Evolutionary conservation across 768 basidiomycete species (phyloP), one percentile per base, ranked within the genome.

Genomic region (Lanmaoa pseudosensibilis): DNA sequence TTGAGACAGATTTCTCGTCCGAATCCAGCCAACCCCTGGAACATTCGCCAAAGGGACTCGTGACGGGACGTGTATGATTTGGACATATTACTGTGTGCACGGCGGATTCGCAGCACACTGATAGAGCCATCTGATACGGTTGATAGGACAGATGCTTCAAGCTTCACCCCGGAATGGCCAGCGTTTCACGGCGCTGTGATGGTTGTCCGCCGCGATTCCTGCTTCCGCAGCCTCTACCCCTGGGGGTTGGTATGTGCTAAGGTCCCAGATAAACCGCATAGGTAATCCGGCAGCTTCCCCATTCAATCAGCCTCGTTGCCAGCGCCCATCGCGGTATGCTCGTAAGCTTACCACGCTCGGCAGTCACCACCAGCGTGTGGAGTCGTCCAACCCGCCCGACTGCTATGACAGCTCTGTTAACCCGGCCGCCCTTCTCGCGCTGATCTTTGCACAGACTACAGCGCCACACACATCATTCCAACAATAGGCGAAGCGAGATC

Each of bases 71-170:
- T 49, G 40, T 39, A 43, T 47, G 36, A 56, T 34, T 45, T 46
- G 41, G 61, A 41, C 44, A 45, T 41, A 33, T 41, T 44, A 33
- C 49, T 58, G 45, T 54, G 45, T 11, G 38, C 36, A 41, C 39
- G 50, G 48, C 38, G 51, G 57, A 61, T 55, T 65, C 62, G 51
- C 62, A 60, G 37, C 36, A 37, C 4, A 23, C 46, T 57, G 64
- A 64, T 57, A 62, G 59, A 46, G 44, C 54, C 64, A 65, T 67
- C 65, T 68, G 66, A 66, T 65, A 66, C 65, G 65, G 54, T 48
- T 66, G 65, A 67, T 66, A 68, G 65, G 63, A 53, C 61, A 27
- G 48, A 48, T 33, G 27, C 27, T 27, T 27, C 27, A 27, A n/a
- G 5, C 39, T 30, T 25, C 52, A 50, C 51, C 54, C 56, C 52